Conservation (phyloP, 2,329 filamentous ascomycete genomes). For the Epichloe aotearoae region DNA sequence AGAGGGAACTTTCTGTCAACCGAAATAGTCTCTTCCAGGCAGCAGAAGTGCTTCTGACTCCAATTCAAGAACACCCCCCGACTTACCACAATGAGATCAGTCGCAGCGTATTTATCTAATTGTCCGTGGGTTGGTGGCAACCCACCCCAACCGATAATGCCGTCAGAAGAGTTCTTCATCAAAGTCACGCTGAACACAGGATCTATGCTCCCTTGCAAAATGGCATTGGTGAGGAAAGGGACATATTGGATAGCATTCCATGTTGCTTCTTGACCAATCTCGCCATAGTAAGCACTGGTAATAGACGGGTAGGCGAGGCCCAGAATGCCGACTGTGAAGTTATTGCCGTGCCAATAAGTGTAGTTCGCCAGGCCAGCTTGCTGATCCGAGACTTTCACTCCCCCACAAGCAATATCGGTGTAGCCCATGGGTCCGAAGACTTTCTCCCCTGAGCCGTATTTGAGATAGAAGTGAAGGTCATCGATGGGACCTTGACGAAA, state of each 20-base stretch:
- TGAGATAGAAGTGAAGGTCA: conserved; percentile 31
- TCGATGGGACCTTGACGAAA: conserved; percentile 27
- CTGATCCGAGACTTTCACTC: conserved; percentile 29
- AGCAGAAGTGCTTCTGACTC: neutral
- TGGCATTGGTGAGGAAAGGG: conserved; percentile 35
- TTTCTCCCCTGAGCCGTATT: conserved; percentile 37
- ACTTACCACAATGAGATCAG: conserved; percentile 33
- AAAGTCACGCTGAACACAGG: conserved; percentile 36
- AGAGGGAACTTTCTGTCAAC: conserved; percentile 1
- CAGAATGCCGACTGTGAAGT: conserved; percentile 36
- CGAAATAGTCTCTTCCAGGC: neutral
- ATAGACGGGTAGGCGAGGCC: conserved; percentile 38
- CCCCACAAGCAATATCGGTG: conserved; percentile 33
- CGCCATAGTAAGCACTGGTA: conserved; percentile 33
- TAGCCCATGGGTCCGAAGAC: conserved; percentile 33
- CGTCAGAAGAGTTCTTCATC: conserved; percentile 30
- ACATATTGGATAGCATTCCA: conserved; percentile 30
- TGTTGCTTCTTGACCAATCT: conserved; percentile 22
- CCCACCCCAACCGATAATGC: conserved; percentile 34
- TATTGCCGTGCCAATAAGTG: conserved; percentile 39
- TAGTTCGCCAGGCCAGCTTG: conserved; percentile 35
- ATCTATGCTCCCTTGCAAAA: conserved; percentile 30
- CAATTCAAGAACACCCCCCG: too few species aligned
- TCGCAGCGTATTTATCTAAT: conserved; percentile 17
- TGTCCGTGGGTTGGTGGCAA: conserved; percentile 25